Conservation (phyloP, 176 grass and related monocot genomes). For the Musa itinerans region DNA sequence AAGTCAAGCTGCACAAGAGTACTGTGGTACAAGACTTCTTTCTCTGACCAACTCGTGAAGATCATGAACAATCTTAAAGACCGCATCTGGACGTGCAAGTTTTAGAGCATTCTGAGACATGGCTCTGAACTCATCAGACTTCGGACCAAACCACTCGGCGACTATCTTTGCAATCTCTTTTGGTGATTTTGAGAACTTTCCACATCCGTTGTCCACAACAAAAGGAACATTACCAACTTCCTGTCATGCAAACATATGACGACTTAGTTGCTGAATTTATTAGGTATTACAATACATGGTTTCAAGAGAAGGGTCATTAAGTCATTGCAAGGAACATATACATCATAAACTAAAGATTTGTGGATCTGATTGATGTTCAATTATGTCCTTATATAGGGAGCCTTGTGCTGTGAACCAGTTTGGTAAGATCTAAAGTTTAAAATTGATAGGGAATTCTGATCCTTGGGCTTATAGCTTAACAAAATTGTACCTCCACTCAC, state of each 20-base stretch:
- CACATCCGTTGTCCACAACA: conserved; percentile 87
- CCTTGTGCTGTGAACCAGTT: too few species aligned
- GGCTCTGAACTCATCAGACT: conserved; percentile 55
- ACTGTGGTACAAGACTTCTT: conserved; percentile 52
- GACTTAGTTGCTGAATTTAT: background rate
- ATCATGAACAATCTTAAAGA: conserved; percentile 95
- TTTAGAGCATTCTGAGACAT: conserved; percentile 86
- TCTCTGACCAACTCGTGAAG: conserved; percentile 77
- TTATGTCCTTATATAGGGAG: too few species aligned
- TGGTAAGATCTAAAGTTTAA: too few species aligned
- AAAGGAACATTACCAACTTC: conserved; percentile 97
- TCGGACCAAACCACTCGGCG: conserved; percentile 69
- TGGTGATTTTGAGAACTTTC: conserved; percentile 83
- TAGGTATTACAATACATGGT: background rate
- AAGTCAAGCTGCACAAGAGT: conserved; percentile 49
- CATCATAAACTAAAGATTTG: background rate
- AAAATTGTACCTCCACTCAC: too few species aligned
- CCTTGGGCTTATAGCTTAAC: too few species aligned
- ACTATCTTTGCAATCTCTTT: conserved; percentile 80
- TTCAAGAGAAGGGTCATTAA: background rate
- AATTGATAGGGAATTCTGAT: too few species aligned
- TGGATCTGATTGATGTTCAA: too few species aligned
- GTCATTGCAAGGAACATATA: background rate
- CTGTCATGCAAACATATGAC: conserved; percentile 28
- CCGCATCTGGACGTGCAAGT: conserved; percentile 69